These are phyloP conservation scores for Colletotrichum higginsianum DNA, from an alignment of 2,329 filamentous ascomycete genomes.

Conservation along the genomic window DNA sequence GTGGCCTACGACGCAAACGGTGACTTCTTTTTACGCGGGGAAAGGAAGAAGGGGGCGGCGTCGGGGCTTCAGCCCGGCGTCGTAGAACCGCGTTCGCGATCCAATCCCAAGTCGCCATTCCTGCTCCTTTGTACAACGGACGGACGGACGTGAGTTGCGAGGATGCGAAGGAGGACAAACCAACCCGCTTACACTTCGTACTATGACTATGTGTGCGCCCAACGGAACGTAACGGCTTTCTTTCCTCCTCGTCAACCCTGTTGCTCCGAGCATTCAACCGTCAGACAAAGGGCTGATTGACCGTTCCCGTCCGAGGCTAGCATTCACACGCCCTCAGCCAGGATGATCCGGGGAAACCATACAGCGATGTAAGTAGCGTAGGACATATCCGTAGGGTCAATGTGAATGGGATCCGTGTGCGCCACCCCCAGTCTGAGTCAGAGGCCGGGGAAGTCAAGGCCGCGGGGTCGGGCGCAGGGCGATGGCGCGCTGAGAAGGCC, in stretches of 20 bases:
- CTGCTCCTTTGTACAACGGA: conserved; percentile 22
- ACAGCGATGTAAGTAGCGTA: neutral
- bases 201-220: neutral
- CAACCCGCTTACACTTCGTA: neutral
- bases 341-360: conserved; percentile 36
- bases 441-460: conserved; percentile 30
- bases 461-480: conserved; percentile 9
- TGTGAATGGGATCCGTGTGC: conserved; percentile 19
- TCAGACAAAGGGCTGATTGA: conserved; percentile 26
- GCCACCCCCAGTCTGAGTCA: conserved; percentile 41
- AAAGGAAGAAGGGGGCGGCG: neutral
- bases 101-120: conserved; percentile 36
- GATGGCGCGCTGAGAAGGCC: neutral
- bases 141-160: neutral
- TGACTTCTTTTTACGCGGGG: neutral
- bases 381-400: conserved; percentile 1
- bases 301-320: conserved; percentile 30
- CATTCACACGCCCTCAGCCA: conserved; percentile 13
- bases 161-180: neutral
- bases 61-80: neutral
- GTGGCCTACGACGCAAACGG: conserved; percentile 37
- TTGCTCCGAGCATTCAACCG: conserved; percentile 1
- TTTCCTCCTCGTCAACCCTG: conserved; percentile 4
- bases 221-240: conserved; percentile 29
- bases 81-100: conserved; percentile 31